phyloP scores from a whole-genome alignment of 2,329 filamentous ascomycete genomes.

The Teratosphaeria epicoccoides region DNA sequence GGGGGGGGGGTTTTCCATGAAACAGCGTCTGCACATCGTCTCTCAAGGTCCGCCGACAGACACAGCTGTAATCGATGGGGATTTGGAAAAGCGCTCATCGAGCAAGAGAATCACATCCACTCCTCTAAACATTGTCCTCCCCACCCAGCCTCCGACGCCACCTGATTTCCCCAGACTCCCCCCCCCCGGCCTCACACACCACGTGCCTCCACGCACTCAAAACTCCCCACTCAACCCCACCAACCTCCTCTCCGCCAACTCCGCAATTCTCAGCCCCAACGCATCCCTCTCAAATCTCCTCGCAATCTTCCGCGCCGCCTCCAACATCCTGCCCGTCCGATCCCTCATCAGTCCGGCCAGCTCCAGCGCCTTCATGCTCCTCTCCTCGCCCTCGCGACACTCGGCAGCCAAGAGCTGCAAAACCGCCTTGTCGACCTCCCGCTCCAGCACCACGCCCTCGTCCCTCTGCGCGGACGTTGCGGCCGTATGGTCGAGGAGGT shows the following conservation, averaged over 20 bases:
- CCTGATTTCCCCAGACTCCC: no score
- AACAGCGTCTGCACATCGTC: no score
- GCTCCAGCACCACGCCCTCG: conserved; percentile 59
- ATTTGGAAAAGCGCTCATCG: no score
- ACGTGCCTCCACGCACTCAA: neutral
- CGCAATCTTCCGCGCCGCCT: conserved; percentile 82
- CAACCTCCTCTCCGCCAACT: conserved; percentile 63
- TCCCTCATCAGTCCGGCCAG: conserved; percentile 80
- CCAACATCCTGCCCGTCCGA: conserved; percentile 75
- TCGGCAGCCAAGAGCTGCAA: conserved; percentile 81
- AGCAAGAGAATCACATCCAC: no score
- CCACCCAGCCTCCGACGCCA: no score
- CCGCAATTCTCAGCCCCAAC: conserved; percentile 80
- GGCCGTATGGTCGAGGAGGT: conserved; percentile 59
- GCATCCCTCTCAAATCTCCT: conserved; percentile 70
- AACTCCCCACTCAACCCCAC: conserved; percentile 51
- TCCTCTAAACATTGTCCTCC: no score
- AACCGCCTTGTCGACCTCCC: conserved; percentile 82
- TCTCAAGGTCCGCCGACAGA: no score
- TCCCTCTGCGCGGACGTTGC: conserved; percentile 54
- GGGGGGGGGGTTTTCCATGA: no score
- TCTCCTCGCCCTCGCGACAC: conserved; percentile 84
- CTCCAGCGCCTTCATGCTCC: conserved; percentile 89
- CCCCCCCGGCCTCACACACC: no score
- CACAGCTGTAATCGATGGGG: no score